phyloP scores from a whole-genome alignment of 495 filamentous ascomycete genomes.

The Penicillium samsonianum region DNA sequence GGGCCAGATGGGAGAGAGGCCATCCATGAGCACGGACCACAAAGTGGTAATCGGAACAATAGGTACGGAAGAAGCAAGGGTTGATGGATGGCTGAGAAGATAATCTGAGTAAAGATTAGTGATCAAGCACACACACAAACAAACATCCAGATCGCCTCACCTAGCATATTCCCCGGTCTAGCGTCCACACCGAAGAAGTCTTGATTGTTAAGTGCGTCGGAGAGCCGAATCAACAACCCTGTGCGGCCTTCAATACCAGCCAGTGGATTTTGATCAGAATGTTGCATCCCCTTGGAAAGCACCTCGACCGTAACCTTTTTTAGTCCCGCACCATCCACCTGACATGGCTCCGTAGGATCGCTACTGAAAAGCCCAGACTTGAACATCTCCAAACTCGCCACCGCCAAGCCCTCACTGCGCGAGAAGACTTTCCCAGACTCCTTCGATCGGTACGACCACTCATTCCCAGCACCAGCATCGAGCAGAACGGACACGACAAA shows the following conservation, averaged over 20 bases:
- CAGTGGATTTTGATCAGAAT: conserved; percentile 76
- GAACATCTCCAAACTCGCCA: conserved; percentile 98
- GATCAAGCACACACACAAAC: background rate
- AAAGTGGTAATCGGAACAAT: conserved; percentile 89
- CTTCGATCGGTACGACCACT: conserved; percentile 82
- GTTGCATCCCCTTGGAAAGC: conserved; percentile 80
- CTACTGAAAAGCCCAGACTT: conserved; percentile 92
- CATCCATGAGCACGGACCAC: conserved; percentile 87
- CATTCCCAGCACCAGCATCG: conserved; percentile 65
- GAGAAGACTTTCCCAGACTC: conserved; percentile 84
- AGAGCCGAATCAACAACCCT: conserved; percentile 73
- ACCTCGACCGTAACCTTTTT: conserved; percentile 71
- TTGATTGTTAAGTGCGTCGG: conserved; percentile 74
- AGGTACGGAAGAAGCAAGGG: conserved; percentile 80
- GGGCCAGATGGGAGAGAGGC: conserved; percentile 87
- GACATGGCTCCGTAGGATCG: conserved; percentile 73
- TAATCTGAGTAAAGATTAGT: conserved; percentile 61
- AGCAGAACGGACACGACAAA: conserved; percentile 70
- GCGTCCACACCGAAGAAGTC: conserved; percentile 84
- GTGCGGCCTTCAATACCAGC: conserved; percentile 86
- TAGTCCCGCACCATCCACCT: conserved; percentile 84
- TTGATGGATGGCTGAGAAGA: conserved; percentile 86
- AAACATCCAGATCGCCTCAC: conserved; percentile 48
- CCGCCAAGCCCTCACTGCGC: conserved; percentile 88
- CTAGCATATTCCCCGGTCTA: conserved; percentile 92